Conservation (phyloP, 176 grass and related monocot genomes). For the Melocanna baccifera region DNA sequence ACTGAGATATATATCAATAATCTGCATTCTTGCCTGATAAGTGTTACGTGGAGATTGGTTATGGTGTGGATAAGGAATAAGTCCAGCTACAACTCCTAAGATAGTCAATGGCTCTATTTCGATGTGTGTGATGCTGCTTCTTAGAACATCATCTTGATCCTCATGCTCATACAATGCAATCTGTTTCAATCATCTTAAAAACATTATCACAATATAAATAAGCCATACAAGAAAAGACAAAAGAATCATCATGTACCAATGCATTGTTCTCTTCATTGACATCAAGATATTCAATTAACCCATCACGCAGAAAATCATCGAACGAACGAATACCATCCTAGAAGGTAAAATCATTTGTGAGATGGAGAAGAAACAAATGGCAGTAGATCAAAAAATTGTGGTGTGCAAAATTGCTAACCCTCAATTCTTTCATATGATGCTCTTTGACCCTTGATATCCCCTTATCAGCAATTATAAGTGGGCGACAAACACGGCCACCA, state of each 20-base stretch:
- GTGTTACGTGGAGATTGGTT: constrained; percentile 98
- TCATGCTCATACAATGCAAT: constrained; percentile 87
- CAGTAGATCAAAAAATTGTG: constrained; percentile 26
- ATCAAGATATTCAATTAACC: constrained; percentile 96
- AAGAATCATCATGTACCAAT: constrained; percentile 49
- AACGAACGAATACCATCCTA: constrained; percentile 86
- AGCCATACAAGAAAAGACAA: constrained; percentile 18
- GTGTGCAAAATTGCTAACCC: constrained; percentile 43
- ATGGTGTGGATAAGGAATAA: constrained; percentile 97
- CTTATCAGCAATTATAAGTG: constrained; percentile 95
- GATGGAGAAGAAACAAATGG: constrained; percentile 27
- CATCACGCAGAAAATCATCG: constrained; percentile 92
- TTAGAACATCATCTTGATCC: constrained; percentile 72
- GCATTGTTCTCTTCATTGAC: constrained; percentile 99
- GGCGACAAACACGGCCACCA: constrained; percentile 93
- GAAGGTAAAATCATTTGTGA: constrained; percentile 26
- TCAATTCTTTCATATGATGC: constrained; percentile 83
- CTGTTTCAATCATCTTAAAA: constrained; percentile 47
- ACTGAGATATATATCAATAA: neutral
- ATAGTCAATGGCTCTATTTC: constrained; percentile 90
- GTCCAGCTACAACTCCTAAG: constrained; percentile 87
- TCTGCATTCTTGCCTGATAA: constrained; percentile 66
- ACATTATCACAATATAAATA: constrained; percentile 17
- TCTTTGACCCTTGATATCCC: constrained; percentile 85
- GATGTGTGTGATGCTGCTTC: constrained; percentile 77